Evolutionary conservation across 176 grass and related monocot species (phyloP).

Genomic region (Musa troglodytarum): DNA sequence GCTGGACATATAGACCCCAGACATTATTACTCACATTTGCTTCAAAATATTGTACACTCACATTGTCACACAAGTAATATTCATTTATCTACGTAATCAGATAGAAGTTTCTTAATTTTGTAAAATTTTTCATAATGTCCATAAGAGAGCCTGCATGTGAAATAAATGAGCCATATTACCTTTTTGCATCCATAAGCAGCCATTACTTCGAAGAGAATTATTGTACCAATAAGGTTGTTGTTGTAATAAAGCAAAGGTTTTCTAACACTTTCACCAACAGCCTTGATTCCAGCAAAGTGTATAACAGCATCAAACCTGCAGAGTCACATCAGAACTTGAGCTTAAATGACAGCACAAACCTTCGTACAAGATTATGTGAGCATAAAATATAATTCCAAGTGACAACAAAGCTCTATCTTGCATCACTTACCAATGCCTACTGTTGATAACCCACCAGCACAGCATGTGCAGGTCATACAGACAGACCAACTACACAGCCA

Average conservation of each 20-base stretch:
- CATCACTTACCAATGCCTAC: too few species aligned
- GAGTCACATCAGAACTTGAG: not conserved
- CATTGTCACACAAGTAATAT: too few species aligned
- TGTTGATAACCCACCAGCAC: too few species aligned
- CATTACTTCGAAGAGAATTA: conserved; percentile 83
- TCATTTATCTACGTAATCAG: too few species aligned
- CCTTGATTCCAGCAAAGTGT: conserved; percentile 93
- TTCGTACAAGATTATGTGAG: not conserved
- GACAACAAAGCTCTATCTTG: too few species aligned
- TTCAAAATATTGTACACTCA: too few species aligned
- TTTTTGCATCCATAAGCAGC: conserved; percentile 92
- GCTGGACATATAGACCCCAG: too few species aligned
- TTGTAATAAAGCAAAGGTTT: conserved; percentile 90
- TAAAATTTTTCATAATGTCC: not conserved
- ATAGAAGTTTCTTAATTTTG: not conserved
- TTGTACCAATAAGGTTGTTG: conserved; percentile 89
- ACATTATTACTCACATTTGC: too few species aligned
- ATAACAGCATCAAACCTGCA: conserved; percentile 96
- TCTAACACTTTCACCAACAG: conserved; percentile 89
- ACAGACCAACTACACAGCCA: too few species aligned
- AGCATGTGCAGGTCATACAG: too few species aligned
- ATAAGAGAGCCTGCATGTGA: not conserved
- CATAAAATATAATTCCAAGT: too few species aligned
- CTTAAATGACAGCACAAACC: not conserved
- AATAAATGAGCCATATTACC: conserved; percentile 21